Evolutionary conservation across 2,329 filamentous ascomycete species (phyloP).

Genomic region (Calonectria hongkongensis): DNA sequence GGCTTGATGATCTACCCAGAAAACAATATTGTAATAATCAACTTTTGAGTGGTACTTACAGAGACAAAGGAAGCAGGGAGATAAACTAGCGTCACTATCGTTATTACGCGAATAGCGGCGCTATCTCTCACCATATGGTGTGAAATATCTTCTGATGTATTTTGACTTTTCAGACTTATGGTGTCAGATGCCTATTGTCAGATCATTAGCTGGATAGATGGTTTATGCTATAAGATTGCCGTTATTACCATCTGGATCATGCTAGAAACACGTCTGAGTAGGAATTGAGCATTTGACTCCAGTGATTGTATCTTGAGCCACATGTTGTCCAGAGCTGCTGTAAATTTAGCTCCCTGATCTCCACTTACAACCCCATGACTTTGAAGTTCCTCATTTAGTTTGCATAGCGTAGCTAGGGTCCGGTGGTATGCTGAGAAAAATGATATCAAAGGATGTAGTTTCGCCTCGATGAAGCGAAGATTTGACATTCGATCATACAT

Average conservation of each 20-base stretch:
- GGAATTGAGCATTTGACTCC: neutral
- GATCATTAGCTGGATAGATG: neutral
- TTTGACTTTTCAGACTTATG: constrained; percentile 2
- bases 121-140: neutral
- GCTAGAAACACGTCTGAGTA: neutral
- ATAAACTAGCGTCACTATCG: neutral
- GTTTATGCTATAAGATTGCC: neutral
- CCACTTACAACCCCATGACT: neutral
- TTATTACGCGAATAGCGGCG: constrained; percentile 11
- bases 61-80: neutral
- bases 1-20: neutral
- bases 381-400: neutral
- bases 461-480: neutral
- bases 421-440: neutral
- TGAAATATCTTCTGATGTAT: constrained; percentile 2
- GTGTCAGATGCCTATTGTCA: neutral
- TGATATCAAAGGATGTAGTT: neutral
- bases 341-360: neutral
- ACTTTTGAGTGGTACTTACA: neutral
- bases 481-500: neutral
- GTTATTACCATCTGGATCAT: neutral
- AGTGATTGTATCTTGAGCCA: neutral
- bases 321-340: neutral
- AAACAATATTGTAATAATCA: neutral
- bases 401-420: neutral